Conservation (phyloP, 306 rosid genomes). For the Cotoneaster glaucophyllus region DNA sequence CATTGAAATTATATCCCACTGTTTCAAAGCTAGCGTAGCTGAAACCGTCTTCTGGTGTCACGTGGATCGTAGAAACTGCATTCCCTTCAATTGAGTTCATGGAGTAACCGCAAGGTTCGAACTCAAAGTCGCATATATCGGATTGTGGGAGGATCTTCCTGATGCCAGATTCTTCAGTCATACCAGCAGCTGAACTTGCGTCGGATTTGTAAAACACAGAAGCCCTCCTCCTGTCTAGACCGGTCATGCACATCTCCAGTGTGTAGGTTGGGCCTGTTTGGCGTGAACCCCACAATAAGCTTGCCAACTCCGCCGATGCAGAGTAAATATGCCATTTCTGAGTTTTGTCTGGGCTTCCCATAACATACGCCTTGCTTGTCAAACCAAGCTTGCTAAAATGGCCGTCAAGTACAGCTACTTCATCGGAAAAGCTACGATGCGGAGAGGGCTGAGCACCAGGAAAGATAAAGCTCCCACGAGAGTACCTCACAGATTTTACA, state of each 20-base stretch:
- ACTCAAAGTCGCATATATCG: constrained; percentile 80
- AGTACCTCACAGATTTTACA: constrained; percentile 70
- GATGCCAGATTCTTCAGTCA: constrained; percentile 77
- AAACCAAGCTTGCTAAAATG: constrained; percentile 64
- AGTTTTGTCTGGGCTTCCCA: constrained; percentile 54
- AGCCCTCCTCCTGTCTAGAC: constrained; percentile 60
- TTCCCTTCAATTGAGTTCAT: constrained; percentile 81
- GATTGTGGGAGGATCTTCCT: constrained; percentile 73
- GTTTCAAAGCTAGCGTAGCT: constrained; percentile 96
- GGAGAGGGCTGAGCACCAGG: constrained; percentile 85
- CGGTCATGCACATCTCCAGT: constrained; percentile 95
- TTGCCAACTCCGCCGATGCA: constrained; percentile 41
- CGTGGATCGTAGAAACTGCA: constrained; percentile 85
- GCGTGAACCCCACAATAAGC: constrained; percentile 22
- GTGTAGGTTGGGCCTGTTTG: constrained; percentile 44
- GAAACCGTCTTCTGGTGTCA: constrained; percentile 95
- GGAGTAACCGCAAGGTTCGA: constrained; percentile 94
- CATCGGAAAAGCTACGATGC: constrained; percentile 75
- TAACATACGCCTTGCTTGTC: constrained; percentile 57
- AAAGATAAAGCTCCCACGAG: constrained; percentile 86
- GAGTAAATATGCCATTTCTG: constrained; percentile 85
- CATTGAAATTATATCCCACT: constrained; percentile 55
- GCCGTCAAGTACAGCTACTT: constrained; percentile 62
- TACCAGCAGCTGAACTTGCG: constrained; percentile 41
- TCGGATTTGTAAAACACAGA: constrained; percentile 61